Evolutionary conservation across 192 early-diverging fungal species (phyloP), one percentile per base, ranked within the genome.

Genomic region (Coemansia sp.): DNA sequence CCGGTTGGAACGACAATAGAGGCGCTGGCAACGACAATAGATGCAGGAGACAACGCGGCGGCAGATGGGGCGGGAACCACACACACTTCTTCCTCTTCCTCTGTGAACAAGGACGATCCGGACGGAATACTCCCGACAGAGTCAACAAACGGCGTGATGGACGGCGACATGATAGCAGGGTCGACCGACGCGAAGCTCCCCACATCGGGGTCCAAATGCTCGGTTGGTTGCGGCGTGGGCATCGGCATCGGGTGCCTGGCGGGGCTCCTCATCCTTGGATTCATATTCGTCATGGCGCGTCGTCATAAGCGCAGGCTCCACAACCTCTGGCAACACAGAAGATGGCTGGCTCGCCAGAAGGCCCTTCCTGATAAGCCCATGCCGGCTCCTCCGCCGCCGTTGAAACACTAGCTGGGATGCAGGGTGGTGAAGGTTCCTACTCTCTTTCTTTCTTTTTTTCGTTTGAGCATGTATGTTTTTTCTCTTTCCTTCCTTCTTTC

Each of bases 181-280:
- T 40, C 57, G 39, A 59, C 37, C 1, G n/a, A 37, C 16, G 15
- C 11, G 10, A 37, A 5, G 39, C 15, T 59, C 36, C 57, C 57
- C 12, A 59, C 57, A 1, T 26, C 57, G 16, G 57, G 57, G 16
- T 52, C 73, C 51, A 73, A 70, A 46, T 81, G 79, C 74, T 66
- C 70, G 39, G 65, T 72, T 6, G 79, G 79, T 9, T 81, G 79
- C 41, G 74, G 73, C 21, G 46, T 81, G 1, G 79, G 79, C 21
- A 81, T 81, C 54, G 79, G 79, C 39, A 57, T 76, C 9, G 79
- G 79, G 7, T 81, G 79, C 41, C 57, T 76, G 62, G 79, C 61
- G 6, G 73, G 46, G 1, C n/a, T 76, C 26, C 22, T 76, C 8
- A 52, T 81, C 18, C 45, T 69, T 65, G 60, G 39, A 4, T 75